Percentiles rank a stretch among this genome's conserved stretches.
Evolutionary conservation across 169 alveolate species (phyloP).

Genomic region (Eimeria acervulina): DNA sequence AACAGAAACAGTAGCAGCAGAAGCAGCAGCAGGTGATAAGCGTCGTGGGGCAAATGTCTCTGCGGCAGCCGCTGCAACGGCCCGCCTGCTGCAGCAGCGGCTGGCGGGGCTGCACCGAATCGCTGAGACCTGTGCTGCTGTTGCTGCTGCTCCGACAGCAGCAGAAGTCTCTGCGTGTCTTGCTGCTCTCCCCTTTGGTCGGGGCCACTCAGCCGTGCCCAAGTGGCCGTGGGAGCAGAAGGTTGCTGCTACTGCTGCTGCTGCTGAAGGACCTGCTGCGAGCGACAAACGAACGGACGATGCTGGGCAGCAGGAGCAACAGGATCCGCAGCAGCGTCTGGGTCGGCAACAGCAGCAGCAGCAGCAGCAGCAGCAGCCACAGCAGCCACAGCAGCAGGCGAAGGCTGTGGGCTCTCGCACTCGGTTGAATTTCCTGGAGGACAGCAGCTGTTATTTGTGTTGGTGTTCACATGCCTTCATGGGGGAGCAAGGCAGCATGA

Average conservation of each 20-base stretch:
- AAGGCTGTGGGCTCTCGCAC: background rate
- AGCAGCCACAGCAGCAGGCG: constrained; percentile 18
- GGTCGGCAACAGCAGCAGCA: background rate
- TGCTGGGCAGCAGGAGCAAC: constrained; percentile 2
- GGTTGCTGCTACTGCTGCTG: background rate
- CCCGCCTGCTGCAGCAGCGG: constrained; percentile 19
- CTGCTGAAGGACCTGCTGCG: background rate
- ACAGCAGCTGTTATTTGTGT: constrained; percentile 57
- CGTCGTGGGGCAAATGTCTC: background rate
- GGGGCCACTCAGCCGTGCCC: constrained; percentile 16
- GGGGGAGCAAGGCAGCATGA: background rate
- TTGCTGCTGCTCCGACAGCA: constrained; percentile 62
- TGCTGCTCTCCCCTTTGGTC: constrained; percentile 50
- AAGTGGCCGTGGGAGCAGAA: constrained; percentile 54
- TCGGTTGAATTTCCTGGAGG: background rate
- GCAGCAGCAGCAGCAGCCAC: background rate
- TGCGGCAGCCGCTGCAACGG: constrained; percentile 27
- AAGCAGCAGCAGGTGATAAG: background rate
- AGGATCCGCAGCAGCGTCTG: too few species aligned
- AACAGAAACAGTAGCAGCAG: background rate
- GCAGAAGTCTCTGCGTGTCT: constrained; percentile 34
- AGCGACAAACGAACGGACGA: background rate
- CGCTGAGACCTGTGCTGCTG: constrained; percentile 14
- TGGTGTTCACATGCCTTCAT: constrained; percentile 26
- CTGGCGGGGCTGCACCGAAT: constrained; percentile 27